Base-by-base conservation (phyloP, 108 stramenopile species). In the Epithemia pelagica region DNA sequence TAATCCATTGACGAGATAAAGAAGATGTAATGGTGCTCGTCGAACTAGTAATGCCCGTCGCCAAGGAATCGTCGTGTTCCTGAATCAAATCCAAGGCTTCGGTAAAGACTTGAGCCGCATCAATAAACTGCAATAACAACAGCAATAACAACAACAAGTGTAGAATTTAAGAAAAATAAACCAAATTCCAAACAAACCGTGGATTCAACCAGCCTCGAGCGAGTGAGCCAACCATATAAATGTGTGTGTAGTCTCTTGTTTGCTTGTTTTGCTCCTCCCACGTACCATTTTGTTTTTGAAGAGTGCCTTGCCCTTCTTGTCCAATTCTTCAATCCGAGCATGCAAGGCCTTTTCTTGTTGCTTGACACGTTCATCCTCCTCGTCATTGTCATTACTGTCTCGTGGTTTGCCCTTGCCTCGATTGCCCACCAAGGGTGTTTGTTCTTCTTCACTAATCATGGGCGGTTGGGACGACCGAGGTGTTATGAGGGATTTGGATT, bases 51-150 rank as follows among this genome's bases (percentile, higher is more conserved):
- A 65, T 60, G 25, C 25, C 30, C 10, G 46, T 63, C 10, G 25
- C 52, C 52, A 28, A 20, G 54, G 51, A 28, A 52, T 29, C 26
- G 25, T 70, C 61, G 32, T 68, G 65, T 2, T 63, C 51, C 30
- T 81, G 81, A 68, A 95, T 89, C 21, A 88, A 62, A 63, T 81
- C 81, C 51, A 94, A 56, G 19, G 94, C 94, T 63, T 89, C 84
- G 24, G 88, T 89, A 62, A 92, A 95, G 22, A 71, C 71, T 33
- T 84, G 68, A 26, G 94, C 94, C 5, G 94, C 94, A 61, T 88
- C 85, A 61, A 89, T 59, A 65, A 78, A 91, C 76, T 81, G 61
- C 56, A 23, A 58, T 5, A 58, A 46, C 5, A 46, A 46, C 37
- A 15, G 15, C 37, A 46, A 46, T 10, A 5, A 46, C 37, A 46